Percentiles rank a stretch among this genome's conserved stretches.
Evolutionary conservation across 2,329 filamentous ascomycete species (phyloP).

Genomic region (Cercospora citrullina): DNA sequence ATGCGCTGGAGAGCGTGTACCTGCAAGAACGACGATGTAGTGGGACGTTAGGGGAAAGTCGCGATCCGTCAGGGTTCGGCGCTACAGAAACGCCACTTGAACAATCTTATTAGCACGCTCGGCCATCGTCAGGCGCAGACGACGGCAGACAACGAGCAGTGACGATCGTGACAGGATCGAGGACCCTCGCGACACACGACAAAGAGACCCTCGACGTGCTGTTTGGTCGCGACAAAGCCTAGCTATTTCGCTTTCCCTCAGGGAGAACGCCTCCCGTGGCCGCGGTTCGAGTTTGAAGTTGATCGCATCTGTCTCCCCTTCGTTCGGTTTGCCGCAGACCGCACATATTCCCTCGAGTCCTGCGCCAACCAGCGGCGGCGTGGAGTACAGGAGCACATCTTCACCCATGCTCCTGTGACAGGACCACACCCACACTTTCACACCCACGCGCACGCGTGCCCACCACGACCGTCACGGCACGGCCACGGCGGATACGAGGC

Average conservation of each 20-base stretch:
- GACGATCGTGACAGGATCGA: background rate
- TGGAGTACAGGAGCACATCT: background rate
- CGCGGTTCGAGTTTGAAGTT: background rate
- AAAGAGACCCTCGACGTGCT: background rate
- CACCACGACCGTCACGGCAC: background rate
- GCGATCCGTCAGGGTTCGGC: background rate
- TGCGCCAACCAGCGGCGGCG: background rate
- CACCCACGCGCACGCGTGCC: background rate
- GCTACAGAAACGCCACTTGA: background rate
- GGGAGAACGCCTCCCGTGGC: background rate
- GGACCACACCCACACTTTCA: background rate
- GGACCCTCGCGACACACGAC: background rate
- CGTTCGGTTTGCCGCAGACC: background rate
- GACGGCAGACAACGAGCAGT: background rate
- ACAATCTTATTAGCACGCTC: background rate
- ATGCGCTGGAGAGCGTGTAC: background rate
- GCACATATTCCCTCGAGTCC: background rate
- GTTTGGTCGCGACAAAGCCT: background rate
- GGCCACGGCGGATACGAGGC: background rate
- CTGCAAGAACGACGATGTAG: background rate
- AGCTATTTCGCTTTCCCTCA: background rate
- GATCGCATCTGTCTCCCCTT: background rate
- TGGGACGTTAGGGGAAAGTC: background rate
- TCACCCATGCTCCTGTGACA: background rate
- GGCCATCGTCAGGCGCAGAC: background rate